These are phyloP conservation scores for Incumbomyces lentus DNA, from an alignment of 2,329 filamentous ascomycete genomes.

Conservation along the genomic window DNA sequence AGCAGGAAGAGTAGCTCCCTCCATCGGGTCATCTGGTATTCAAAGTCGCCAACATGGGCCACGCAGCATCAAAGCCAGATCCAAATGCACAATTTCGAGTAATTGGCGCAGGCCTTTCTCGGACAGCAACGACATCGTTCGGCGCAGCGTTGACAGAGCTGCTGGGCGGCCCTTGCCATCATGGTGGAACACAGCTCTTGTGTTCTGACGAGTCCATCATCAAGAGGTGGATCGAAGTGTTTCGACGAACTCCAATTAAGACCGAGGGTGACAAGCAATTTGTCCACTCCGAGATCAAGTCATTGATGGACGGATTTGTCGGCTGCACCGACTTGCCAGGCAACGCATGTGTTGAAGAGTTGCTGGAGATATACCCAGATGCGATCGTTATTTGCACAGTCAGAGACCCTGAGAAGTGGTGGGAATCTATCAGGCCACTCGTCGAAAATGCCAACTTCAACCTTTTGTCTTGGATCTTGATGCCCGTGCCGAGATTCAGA, in stretches of 20 bases:
- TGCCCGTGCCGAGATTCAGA: conserved; percentile 17
- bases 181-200: conserved; percentile 37
- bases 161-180: conserved; percentile 40
- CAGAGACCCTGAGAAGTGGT: conserved; percentile 34
- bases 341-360: conserved; percentile 34
- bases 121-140: conserved; percentile 44
- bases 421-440: conserved; percentile 23
- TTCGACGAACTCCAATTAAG: conserved; percentile 17
- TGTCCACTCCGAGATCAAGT: conserved; percentile 26
- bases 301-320: conserved; percentile 33
- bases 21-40: no score
- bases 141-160: conserved; percentile 38
- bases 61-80: conserved; percentile 17
- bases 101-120: conserved; percentile 23
- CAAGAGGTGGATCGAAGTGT: conserved; percentile 23
- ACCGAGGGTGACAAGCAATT: conserved; percentile 20
- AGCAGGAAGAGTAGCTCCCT: no score
- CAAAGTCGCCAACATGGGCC: conserved; percentile 12
- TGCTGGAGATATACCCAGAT: conserved; percentile 40
- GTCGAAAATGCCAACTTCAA: conserved; percentile 20
- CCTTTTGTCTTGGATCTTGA: conserved; percentile 17
- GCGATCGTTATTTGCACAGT: conserved; percentile 38
- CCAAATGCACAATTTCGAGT: conserved; percentile 14
- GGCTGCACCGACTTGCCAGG: conserved; percentile 39
- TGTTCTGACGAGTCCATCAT: conserved; percentile 19